Evolutionary conservation across 345 rosid genomes (phyloP), one percentile per base, ranked within the genome.

Genomic region (Laguncularia racemosa): DNA sequence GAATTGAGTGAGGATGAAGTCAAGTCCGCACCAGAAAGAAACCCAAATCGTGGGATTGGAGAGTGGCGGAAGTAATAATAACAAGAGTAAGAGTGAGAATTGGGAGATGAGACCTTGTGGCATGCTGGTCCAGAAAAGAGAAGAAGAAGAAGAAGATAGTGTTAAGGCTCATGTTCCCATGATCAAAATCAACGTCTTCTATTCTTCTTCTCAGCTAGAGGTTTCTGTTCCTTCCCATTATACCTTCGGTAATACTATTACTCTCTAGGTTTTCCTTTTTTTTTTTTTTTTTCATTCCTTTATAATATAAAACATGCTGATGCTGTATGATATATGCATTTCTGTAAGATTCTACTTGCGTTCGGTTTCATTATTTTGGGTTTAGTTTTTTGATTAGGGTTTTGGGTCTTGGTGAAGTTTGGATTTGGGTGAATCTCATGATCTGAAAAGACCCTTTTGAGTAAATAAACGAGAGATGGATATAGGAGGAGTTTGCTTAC

Each of bases 231-330:
- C 84, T 20, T 55, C 84, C 0, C 67, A 73, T 45, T 76, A 78
- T 58, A 76, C 88, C 67, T 82, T 88, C 60, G 90, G 98, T 91
- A 75, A 63, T 53, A 57, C 16, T 91, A 75, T 62, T 53, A 57
- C 16, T 5, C 16, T 33, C 4, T 33, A 6, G 50, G 28, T 46
- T 58, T 16, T 52, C 4, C 3, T 16, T 6, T 46, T 54, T 21
- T 4, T 6, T 19, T 46, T 44, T 17, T 44, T 64, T 40, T 12
- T 6, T 44, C n/a, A n/a, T n/a, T n/a, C n/a, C n/a, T n/a, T n/a
- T n/a, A n/a, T 48, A n/a, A 20, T 50, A 14, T 19, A 6, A 13
- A 13, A 6, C 33, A 28, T 61, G 56, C 48, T 52, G 1, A 28
- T 48, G n/a, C 14, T 20, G 40, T 49, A 15, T 14, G 26, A 17